phyloP scores from a whole-genome alignment of 2,329 filamentous ascomycete species.

The Ophiostoma novo-ulmi region DNA sequence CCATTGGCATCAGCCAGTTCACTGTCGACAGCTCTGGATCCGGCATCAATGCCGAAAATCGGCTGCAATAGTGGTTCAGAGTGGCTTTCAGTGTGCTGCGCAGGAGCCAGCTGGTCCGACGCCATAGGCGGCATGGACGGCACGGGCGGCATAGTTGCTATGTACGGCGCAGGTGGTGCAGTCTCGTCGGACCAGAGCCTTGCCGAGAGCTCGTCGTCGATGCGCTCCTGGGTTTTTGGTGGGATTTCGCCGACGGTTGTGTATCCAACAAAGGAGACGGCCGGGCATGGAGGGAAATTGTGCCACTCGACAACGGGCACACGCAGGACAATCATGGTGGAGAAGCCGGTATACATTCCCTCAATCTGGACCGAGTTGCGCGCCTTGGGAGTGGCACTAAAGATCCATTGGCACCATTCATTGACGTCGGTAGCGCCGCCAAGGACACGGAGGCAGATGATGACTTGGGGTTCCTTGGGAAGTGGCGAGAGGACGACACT shows the following conservation, averaged over 20 bases:
- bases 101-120: not conserved
- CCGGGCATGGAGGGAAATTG: slow-evolving; percentile 24
- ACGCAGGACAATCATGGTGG: slow-evolving; percentile 26
- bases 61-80: not conserved
- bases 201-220: slow-evolving; percentile 24
- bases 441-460: slow-evolving; percentile 27
- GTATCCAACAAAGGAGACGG: slow-evolving; percentile 26
- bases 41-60: not conserved
- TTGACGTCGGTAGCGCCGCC: slow-evolving; percentile 20
- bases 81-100: not conserved
- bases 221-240: slow-evolving; percentile 6
- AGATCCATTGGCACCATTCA: slow-evolving; percentile 28
- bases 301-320: slow-evolving; percentile 26
- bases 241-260: slow-evolving; percentile 25
- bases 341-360: slow-evolving; percentile 25
- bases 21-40: not conserved
- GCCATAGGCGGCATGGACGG: not conserved
- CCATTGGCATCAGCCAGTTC: slow-evolving; percentile 5
- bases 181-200: slow-evolving; percentile 25
- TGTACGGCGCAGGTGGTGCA: not conserved
- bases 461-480: slow-evolving; percentile 25
- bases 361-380: slow-evolving; percentile 26
- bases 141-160: not conserved
- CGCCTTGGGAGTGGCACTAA: slow-evolving; percentile 16
- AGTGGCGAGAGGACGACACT: slow-evolving; percentile 25